Evolutionary conservation across 805 yeast species (phyloP).

Genomic region (Wickerhamiella shivajii): DNA sequence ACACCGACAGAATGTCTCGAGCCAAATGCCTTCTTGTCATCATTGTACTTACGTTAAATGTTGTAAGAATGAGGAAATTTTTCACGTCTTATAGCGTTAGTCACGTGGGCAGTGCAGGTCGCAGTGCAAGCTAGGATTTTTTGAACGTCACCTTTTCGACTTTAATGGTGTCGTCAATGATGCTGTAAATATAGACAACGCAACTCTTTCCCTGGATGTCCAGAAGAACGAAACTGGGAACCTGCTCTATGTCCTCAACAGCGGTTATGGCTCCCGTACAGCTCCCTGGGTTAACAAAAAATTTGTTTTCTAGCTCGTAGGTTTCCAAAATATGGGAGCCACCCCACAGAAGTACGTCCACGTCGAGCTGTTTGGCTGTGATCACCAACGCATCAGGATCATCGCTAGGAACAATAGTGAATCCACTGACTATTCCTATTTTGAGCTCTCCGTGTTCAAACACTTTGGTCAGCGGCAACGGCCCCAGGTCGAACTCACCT

Average conservation of each 20-base stretch:
- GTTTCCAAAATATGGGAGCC: constrained; percentile 91
- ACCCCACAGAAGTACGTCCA: constrained; percentile 82
- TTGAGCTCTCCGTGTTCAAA: constrained; percentile 56
- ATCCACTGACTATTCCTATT: constrained; percentile 78
- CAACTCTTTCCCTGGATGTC: constrained; percentile 73
- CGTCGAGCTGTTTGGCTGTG: constrained; percentile 81
- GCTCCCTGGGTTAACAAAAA: constrained; percentile 92
- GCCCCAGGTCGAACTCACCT: constrained; percentile 62
- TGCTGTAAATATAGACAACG: constrained; percentile 72
- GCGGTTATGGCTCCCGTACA: constrained; percentile 83
- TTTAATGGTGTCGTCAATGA: constrained; percentile 66
- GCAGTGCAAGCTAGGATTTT: constrained; percentile 25
- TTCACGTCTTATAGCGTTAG: too few relatives aligned
- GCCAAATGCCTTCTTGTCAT: constrained; percentile 99
- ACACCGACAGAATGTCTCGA: constrained; percentile 94
- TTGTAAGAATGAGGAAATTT: not conserved
- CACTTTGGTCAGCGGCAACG: constrained; percentile 48
- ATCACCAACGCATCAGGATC: constrained; percentile 76
- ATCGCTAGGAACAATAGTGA: constrained; percentile 64
- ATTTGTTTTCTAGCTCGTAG: constrained; percentile 79
- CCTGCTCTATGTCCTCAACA: constrained; percentile 39
- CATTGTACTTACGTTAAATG: constrained; percentile 34
- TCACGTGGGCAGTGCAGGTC: too few relatives aligned
- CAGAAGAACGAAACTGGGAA: constrained; percentile 77
- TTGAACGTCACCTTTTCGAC: constrained; percentile 74